Conservation (phyloP, 2,329 filamentous ascomycete genomes). For the Paracorniculantispora psalliotae region DNA sequence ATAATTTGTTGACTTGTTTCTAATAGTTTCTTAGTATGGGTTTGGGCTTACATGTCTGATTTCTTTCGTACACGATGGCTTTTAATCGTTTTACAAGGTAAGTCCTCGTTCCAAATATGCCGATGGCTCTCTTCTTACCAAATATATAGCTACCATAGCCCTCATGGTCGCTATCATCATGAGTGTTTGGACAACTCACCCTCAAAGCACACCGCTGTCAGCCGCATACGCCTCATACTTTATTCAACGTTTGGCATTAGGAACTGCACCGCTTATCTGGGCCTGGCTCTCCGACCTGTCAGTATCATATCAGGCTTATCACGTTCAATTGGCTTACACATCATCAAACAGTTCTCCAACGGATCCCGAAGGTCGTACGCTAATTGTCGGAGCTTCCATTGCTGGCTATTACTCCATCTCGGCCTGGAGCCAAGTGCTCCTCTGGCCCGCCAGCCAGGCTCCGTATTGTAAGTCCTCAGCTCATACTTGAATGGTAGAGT, state of each 20-base stretch:
- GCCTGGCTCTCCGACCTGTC: conserved; percentile 46
- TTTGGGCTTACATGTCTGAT: conserved; percentile 50
- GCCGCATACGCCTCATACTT: conserved; percentile 49
- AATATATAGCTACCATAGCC: conserved; percentile 33
- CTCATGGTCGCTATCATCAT: conserved; percentile 46
- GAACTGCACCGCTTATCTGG: conserved; percentile 48
- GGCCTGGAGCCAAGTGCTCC: conserved; percentile 47
- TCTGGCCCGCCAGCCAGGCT: conserved; percentile 47
- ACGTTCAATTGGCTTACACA: background rate
- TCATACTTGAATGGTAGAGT: background rate
- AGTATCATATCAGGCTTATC: conserved; percentile 1
- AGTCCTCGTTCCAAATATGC: background rate
- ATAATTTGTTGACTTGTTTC: background rate
- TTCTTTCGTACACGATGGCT: conserved; percentile 44
- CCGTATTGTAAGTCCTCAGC: conserved; percentile 36
- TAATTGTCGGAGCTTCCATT: conserved; percentile 45
- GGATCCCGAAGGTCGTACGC: conserved; percentile 14
- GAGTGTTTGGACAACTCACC: conserved; percentile 47
- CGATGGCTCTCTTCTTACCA: background rate
- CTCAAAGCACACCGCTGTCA: conserved; percentile 34
- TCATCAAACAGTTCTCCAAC: background rate
- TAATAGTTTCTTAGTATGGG: conserved; percentile 36
- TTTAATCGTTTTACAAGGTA: conserved; percentile 42
- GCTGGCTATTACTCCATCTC: conserved; percentile 46
- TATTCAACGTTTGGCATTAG: conserved; percentile 42